Percentiles rank a stretch among this genome's conserved stretches.
Evolutionary conservation across 805 yeast genomes (phyloP).

Genomic region (Ogataea nakhonphanomensis): DNA sequence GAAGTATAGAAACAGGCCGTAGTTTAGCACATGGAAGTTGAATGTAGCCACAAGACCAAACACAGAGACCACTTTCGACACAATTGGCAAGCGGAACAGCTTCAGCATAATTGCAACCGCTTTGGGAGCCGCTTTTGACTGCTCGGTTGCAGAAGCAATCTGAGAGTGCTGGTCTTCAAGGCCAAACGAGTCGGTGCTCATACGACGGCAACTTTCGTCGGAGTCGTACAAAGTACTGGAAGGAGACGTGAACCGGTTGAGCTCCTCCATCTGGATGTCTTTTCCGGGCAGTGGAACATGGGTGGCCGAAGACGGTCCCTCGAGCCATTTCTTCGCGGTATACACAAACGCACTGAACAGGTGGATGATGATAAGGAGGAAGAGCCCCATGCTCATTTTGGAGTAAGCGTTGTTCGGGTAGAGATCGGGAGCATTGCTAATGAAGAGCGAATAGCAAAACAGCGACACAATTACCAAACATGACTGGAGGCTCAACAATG

Average conservation of each 20-base stretch:
- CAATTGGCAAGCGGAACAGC: constrained; percentile 31
- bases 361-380: constrained; percentile 52
- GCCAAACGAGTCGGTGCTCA: constrained; percentile 25
- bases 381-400: constrained; percentile 58
- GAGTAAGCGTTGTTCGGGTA: constrained; percentile 78
- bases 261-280: constrained; percentile 30
- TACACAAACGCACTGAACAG: constrained; percentile 50
- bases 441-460: constrained; percentile 53
- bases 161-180: constrained; percentile 17
- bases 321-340: constrained; percentile 43
- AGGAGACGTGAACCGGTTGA: constrained; percentile 27
- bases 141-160: background rate
- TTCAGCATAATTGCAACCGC: constrained; percentile 27
- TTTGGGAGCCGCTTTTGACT: background rate
- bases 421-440: constrained; percentile 55
- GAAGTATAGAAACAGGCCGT: constrained; percentile 61
- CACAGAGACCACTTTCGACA: constrained; percentile 14
- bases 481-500: constrained; percentile 51
- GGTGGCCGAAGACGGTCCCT: constrained; percentile 14
- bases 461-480: constrained; percentile 47
- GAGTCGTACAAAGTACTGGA: constrained; percentile 36
- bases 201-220: constrained; percentile 18
- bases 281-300: constrained; percentile 13
- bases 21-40: constrained; percentile 52
- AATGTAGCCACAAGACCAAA: constrained; percentile 34